phyloP scores from a whole-genome alignment of 2,329 filamentous ascomycete species.

The Cordyceps tenuipes region DNA sequence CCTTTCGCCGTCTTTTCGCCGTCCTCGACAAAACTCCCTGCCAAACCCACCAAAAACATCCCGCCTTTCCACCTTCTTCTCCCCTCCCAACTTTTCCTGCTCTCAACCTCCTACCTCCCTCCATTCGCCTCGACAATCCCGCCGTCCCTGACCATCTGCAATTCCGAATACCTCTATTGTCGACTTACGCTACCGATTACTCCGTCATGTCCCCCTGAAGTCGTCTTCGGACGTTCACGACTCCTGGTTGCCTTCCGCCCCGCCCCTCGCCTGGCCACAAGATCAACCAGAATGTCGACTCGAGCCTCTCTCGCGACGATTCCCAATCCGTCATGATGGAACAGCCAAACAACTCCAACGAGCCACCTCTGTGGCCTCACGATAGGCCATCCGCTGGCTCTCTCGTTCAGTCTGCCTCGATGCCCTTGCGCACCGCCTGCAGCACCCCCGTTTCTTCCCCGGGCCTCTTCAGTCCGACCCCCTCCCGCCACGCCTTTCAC shows the following conservation, averaged over 20 bases:
- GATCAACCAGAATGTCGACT: conserved; percentile 9
- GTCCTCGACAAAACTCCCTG: background rate
- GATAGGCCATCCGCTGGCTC: background rate
- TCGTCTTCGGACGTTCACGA: conserved; percentile 11
- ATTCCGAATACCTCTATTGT: background rate
- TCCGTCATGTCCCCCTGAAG: conserved; percentile 5
- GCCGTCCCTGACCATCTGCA: background rate
- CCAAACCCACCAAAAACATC: conserved; percentile 11
- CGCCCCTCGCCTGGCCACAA: conserved; percentile 3
- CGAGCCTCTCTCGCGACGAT: conserved; percentile 11
- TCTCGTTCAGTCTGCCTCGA: conserved; percentile 28
- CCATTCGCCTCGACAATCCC: background rate
- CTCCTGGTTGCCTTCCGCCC: conserved; percentile 2
- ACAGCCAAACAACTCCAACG: conserved; percentile 12
- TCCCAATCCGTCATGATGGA: conserved; percentile 13
- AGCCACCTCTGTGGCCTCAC: conserved; percentile 4
- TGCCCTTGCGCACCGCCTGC: conserved; percentile 40
- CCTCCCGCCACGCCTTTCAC: conserved; percentile 30
- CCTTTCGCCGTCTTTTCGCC: background rate
- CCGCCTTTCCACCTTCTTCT: conserved; percentile 4
- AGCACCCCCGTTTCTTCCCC: conserved; percentile 54
- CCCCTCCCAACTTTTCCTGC: conserved; percentile 5
- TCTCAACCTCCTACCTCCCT: background rate
- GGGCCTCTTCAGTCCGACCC: conserved; percentile 50
- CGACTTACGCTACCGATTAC: background rate